These are phyloP conservation scores for Rhynchosporium graminicola DNA, from an alignment of 2,329 filamentous ascomycete genomes.

Conservation along the genomic window DNA sequence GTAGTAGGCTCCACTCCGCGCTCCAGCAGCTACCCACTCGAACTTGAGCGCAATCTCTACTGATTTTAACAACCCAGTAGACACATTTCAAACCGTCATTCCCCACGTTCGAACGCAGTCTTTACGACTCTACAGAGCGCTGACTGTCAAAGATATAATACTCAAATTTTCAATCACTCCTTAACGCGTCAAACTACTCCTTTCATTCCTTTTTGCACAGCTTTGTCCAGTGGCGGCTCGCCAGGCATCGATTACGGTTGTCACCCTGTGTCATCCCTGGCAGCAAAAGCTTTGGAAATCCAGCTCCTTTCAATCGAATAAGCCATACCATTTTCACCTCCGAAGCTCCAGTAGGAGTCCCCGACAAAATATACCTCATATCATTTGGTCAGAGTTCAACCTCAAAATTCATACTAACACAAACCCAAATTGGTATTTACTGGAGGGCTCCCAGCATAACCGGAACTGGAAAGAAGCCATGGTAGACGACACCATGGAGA, in stretches of 20 bases:
- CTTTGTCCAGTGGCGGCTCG: not conserved
- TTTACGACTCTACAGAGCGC: not conserved
- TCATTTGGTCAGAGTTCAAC: not conserved
- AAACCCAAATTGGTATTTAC: not conserved
- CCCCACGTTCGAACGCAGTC: no score
- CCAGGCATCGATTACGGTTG: not conserved
- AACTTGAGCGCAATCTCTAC: not conserved
- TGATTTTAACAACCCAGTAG: not conserved
- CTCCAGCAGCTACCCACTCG: not conserved
- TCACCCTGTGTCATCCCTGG: not conserved
- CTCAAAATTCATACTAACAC: not conserved
- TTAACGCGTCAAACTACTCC: not conserved
- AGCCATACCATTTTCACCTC: not conserved
- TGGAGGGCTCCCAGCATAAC: not conserved
- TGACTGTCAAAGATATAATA: not conserved
- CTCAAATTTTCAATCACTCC: not conserved
- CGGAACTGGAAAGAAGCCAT: constrained; percentile 24
- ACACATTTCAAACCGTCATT: not conserved
- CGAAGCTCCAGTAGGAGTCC: not conserved
- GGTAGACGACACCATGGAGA: constrained; percentile 54
- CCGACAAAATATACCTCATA: not conserved
- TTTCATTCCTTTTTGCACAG: no score
- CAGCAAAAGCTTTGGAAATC: not conserved
- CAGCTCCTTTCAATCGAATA: not conserved
- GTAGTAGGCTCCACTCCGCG: not conserved